Percentiles rank a stretch among this genome's conserved stretches.
phyloP scores from a whole-genome alignment of 176 grass and related monocot genomes.

The Paspalum vaginatum region DNA sequence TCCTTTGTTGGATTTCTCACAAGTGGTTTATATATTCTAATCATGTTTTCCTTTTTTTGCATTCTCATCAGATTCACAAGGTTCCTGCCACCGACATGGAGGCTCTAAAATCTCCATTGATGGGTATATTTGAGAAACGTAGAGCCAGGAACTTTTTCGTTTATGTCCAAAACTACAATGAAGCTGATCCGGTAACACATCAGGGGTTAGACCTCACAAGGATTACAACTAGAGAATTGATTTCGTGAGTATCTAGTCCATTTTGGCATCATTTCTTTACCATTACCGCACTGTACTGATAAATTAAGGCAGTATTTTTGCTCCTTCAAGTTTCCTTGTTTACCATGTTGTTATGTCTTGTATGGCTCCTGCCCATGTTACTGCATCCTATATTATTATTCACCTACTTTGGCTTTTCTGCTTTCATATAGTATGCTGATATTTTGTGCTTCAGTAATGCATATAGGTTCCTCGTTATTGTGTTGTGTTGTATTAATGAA shows the following conservation, averaged over 20 bases:
- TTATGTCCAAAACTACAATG: conserved; percentile 89
- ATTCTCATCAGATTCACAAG: conserved; percentile 74
- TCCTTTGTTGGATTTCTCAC: conserved; percentile 11
- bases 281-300: background rate
- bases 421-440: background rate
- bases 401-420: background rate
- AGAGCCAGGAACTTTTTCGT: conserved; percentile 86
- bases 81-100: conserved; percentile 90
- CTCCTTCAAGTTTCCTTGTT: background rate
- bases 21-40: conserved; percentile 1
- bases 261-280: conserved; percentile 1
- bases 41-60: conserved; percentile 22
- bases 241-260: conserved; percentile 55
- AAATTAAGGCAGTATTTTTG: background rate
- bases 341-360: background rate
- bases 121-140: conserved; percentile 92
- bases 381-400: conserved; percentile 12
- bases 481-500: background rate
- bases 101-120: conserved; percentile 84
- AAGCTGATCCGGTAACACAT: conserved; percentile 79
- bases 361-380: background rate
- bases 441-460: background rate
- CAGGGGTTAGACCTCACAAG: conserved; percentile 84
- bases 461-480: background rate
- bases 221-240: conserved; percentile 77